Percentiles rank a stretch among this genome's conserved stretches.
These are phyloP conservation scores for Phenoliferia sp. DNA, from an alignment of 1,284 basidiomycete species.

Conservation along the genomic window DNA sequence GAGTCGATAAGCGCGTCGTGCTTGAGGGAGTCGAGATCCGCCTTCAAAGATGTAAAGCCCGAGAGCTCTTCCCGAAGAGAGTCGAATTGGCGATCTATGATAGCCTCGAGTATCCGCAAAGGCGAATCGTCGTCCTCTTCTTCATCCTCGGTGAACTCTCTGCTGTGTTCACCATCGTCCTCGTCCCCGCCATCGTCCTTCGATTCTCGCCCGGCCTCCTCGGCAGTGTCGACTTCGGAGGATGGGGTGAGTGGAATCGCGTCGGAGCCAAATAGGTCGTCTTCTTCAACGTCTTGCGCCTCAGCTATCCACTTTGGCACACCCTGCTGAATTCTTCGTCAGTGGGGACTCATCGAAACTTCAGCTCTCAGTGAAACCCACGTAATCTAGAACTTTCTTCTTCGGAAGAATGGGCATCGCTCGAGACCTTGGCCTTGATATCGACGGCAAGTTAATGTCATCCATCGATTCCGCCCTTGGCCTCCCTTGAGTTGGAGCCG, in stretches of 20 bases:
- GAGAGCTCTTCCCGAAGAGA: slow-evolving; percentile 6
- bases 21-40: neutral
- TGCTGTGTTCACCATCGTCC: no score
- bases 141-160: neutral
- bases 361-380: neutral
- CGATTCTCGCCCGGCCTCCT: no score
- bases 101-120: slow-evolving; percentile 14
- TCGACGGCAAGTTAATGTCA: slow-evolving; percentile 3
- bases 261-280: slow-evolving; percentile 1
- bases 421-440: slow-evolving; percentile 1
- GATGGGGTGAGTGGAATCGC: slow-evolving; percentile 1
- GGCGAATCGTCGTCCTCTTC: slow-evolving; percentile 15
- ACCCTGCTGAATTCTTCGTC: no score
- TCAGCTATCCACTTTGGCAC: neutral
- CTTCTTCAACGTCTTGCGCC: neutral
- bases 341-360: no score
- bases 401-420: slow-evolving; percentile 7
- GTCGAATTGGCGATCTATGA: slow-evolving; percentile 19
- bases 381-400: neutral
- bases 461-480: slow-evolving; percentile 12
- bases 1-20: slow-evolving; percentile 6
- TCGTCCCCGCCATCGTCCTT: slow-evolving; percentile 4
- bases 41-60: slow-evolving; percentile 2
- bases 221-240: neutral
- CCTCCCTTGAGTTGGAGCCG: slow-evolving; percentile 7